These are phyloP conservation scores for Suhomyces kunorum DNA, from an alignment of 1,139 yeast species.

Conservation along the genomic window DNA sequence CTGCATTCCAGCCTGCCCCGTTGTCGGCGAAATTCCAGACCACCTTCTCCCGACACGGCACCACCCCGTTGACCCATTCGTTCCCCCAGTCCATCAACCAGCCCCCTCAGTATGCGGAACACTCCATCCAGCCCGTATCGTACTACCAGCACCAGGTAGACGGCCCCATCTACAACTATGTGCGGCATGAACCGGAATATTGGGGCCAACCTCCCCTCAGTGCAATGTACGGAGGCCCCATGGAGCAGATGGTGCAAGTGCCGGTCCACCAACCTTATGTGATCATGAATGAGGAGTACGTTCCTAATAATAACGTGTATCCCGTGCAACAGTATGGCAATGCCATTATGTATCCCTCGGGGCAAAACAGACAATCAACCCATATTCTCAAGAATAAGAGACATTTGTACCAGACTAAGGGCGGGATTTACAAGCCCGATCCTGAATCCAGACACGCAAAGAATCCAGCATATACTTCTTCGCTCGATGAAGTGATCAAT, in stretches of 20 bases:
- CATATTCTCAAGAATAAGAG: slow-evolving; percentile 30
- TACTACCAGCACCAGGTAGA: slow-evolving; percentile 13
- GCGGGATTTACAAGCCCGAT: slow-evolving; percentile 15
- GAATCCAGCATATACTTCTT: slow-evolving; percentile 10
- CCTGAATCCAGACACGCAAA: slow-evolving; percentile 10
- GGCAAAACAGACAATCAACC: slow-evolving; percentile 5
- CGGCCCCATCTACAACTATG: slow-evolving; percentile 11
- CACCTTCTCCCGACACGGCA: slow-evolving; percentile 17
- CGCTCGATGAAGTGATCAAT: slow-evolving; percentile 20
- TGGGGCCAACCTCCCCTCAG: slow-evolving; percentile 22
- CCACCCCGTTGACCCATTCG: slow-evolving; percentile 15
- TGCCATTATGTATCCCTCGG: slow-evolving; percentile 19
- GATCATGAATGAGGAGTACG: slow-evolving; percentile 20
- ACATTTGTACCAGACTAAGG: slow-evolving; percentile 21
- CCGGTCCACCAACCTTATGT: slow-evolving; percentile 18
- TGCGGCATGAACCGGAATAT: slow-evolving; percentile 25
- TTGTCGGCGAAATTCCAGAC: slow-evolving; percentile 25
- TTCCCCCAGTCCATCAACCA: slow-evolving; percentile 17
- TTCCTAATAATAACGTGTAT: slow-evolving; percentile 15
- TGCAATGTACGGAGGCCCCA: slow-evolving; percentile 15
- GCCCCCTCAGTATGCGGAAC: slow-evolving; percentile 17
- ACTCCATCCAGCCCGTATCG: slow-evolving; percentile 9
- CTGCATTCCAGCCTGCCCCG: slow-evolving; percentile 19
- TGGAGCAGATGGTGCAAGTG: slow-evolving; percentile 16
- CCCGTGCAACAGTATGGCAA: slow-evolving; percentile 13